phyloP scores from a whole-genome alignment of 2,329 filamentous ascomycete species.

The Verruconis gallopava region DNA sequence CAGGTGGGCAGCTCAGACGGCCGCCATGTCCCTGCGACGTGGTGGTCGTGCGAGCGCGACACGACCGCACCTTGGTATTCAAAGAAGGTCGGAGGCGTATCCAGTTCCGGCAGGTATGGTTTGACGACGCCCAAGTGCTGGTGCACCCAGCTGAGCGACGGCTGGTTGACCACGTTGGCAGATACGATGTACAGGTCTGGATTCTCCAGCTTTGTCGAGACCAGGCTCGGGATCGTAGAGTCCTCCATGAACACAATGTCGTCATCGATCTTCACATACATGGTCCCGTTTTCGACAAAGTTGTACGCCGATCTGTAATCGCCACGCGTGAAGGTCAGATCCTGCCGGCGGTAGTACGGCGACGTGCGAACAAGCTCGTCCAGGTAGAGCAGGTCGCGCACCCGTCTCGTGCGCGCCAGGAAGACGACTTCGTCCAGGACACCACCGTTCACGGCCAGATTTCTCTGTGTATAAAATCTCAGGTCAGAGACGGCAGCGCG shows the following conservation, averaged over 20 bases:
- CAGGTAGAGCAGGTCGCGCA: slow-evolving; percentile 26
- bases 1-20: slow-evolving; percentile 27
- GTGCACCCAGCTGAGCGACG: slow-evolving; percentile 41
- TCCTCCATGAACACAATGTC: slow-evolving; percentile 31
- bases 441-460: slow-evolving; percentile 27
- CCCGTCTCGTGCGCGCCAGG: slow-evolving; percentile 25
- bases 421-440: slow-evolving; percentile 32
- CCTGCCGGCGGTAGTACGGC: slow-evolving; percentile 18
- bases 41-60: neutral
- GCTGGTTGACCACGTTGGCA: slow-evolving; percentile 45
- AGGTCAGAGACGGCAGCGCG: neutral
- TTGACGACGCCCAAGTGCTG: slow-evolving; percentile 39
- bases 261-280: slow-evolving; percentile 33
- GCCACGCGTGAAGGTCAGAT: slow-evolving; percentile 12
- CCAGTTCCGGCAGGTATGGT: slow-evolving; percentile 40
- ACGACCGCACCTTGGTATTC: neutral
- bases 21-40: slow-evolving; percentile 22
- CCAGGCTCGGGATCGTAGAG: slow-evolving; percentile 38
- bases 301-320: slow-evolving; percentile 14
- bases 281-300: slow-evolving; percentile 15
- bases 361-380: slow-evolving; percentile 19
- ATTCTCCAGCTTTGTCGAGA: slow-evolving; percentile 39
- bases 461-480: slow-evolving; percentile 24
- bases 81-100: slow-evolving; percentile 13
- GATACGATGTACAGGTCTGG: slow-evolving; percentile 40